A percentile compares a stretch with the other conserved stretches of the same genome.
Evolutionary conservation across 768 basidiomycete species (phyloP).

Genomic region (Trametes coccinea): DNA sequence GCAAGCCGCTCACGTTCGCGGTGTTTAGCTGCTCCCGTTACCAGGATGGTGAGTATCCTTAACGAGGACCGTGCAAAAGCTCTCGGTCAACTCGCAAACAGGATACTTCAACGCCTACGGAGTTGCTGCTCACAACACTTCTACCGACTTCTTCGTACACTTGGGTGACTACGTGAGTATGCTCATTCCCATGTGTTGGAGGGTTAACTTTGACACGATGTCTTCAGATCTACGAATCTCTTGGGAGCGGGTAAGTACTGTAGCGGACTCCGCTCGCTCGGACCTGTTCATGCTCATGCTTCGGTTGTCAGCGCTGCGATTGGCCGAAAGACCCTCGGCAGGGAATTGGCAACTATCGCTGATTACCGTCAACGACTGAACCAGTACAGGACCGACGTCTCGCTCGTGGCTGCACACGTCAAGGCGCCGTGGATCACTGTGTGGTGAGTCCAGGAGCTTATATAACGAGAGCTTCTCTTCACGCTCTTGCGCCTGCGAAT

Average conservation of each 20-base stretch:
- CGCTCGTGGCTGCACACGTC: constrained; percentile 49
- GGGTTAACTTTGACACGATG: too few species aligned
- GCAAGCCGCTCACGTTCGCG: constrained; percentile 52
- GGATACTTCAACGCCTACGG: constrained; percentile 67
- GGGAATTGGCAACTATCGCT: constrained; percentile 55
- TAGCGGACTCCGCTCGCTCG: too few species aligned
- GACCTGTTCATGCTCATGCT: not conserved
- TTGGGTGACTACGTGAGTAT: constrained; percentile 58
- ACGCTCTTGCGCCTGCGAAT: too few species aligned
- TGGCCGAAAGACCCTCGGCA: constrained; percentile 49
- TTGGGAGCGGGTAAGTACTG: constrained; percentile 34
- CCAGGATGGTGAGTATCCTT: constrained; percentile 41
- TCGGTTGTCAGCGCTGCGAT: constrained; percentile 41
- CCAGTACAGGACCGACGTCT: constrained; percentile 54
- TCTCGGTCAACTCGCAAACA: constrained; percentile 15
- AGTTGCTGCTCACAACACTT: constrained; percentile 51
- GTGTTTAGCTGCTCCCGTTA: constrained; percentile 61
- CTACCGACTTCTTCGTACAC: constrained; percentile 55
- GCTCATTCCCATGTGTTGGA: too few species aligned
- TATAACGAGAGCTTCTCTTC: not conserved
- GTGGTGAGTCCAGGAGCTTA: constrained; percentile 37
- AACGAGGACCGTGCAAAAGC: not conserved
- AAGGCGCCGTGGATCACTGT: constrained; percentile 56
- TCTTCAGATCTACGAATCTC: constrained; percentile 49
- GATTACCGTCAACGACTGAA: constrained; percentile 55